Conservation (phyloP, 805 yeast species). For the Starmerella scarabaei region DNA sequence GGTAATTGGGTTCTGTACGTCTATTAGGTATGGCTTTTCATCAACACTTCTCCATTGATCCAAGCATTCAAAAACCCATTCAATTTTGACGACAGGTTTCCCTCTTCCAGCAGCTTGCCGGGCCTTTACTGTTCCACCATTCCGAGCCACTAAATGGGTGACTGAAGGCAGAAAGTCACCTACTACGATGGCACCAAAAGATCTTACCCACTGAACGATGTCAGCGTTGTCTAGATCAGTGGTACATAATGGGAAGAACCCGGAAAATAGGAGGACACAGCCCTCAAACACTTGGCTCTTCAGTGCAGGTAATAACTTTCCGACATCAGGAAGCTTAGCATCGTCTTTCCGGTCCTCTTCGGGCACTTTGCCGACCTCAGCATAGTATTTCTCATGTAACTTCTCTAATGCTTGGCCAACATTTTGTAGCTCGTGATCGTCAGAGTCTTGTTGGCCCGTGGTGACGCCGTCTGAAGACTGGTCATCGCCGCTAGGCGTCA, state of each 20-base stretch:
- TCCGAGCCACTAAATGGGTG: conserved; percentile 79
- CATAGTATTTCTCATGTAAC: conserved; percentile 59
- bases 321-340: conserved; percentile 23
- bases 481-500: conserved; percentile 20
- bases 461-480: conserved; percentile 8
- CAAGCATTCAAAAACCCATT: conserved; percentile 82
- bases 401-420: conserved; percentile 48
- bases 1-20: conserved; percentile 37
- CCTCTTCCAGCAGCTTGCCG: conserved; percentile 55
- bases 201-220: conserved; percentile 80
- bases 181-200: conserved; percentile 80
- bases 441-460: conserved; percentile 43
- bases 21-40: conserved; percentile 45
- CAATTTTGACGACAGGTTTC: conserved; percentile 73
- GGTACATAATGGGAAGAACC: conserved; percentile 77
- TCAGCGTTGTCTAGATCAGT: conserved; percentile 55
- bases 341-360: not conserved
- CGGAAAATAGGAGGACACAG: conserved; percentile 65
- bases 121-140: conserved; percentile 72
- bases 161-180: conserved; percentile 57
- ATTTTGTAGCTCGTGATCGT: conserved; percentile 55
- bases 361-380: conserved; percentile 29
- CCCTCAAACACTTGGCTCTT: conserved; percentile 56
- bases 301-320: conserved; percentile 44
- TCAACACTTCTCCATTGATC: conserved; percentile 62